Conservation (phyloP, 768 basidiomycete genomes). For the Clitopilus hobsonii region DNA sequence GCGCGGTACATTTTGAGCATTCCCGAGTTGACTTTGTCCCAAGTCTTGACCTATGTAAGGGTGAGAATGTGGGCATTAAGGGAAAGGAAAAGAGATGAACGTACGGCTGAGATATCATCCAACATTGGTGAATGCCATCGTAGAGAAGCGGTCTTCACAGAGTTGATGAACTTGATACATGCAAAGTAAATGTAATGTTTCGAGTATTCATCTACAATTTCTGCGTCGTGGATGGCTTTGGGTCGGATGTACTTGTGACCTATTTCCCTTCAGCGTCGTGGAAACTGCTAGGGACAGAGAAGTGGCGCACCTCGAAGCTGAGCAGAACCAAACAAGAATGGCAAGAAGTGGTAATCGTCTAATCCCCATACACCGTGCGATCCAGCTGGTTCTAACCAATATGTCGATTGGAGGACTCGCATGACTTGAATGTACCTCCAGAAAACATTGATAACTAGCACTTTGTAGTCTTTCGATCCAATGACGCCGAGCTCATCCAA, state of each 20-base stretch:
- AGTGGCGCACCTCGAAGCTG: conserved; percentile 56
- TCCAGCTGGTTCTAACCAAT: conserved; percentile 98
- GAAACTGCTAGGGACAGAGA: neutral
- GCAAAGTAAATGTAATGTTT: conserved; percentile 96
- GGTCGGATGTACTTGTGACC: conserved; percentile 89
- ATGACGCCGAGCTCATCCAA: conserved; percentile 69
- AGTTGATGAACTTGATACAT: conserved; percentile 94
- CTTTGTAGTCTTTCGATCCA: conserved; percentile 57
- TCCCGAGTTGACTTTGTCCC: conserved; percentile 94
- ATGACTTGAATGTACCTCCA: conserved; percentile 87
- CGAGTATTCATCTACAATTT: conserved; percentile 88
- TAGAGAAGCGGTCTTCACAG: conserved; percentile 91
- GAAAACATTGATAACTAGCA: conserved; percentile 80
- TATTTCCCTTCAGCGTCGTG: conserved; percentile 21
- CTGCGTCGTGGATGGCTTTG: conserved; percentile 87
- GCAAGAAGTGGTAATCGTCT: conserved; percentile 95
- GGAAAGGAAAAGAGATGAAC: conserved; percentile 11
- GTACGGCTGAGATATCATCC: conserved; percentile 88
- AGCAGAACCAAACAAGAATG: conserved; percentile 82
- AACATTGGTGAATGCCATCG: conserved; percentile 99
- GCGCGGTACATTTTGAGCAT: conserved; percentile 99
- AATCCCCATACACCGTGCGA: conserved; percentile 98
- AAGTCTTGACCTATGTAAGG: conserved; percentile 65
- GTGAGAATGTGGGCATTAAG: neutral
- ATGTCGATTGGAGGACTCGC: conserved; percentile 85